phyloP scores from a whole-genome alignment of 768 basidiomycete species.

The Tricholoma sp. region DNA sequence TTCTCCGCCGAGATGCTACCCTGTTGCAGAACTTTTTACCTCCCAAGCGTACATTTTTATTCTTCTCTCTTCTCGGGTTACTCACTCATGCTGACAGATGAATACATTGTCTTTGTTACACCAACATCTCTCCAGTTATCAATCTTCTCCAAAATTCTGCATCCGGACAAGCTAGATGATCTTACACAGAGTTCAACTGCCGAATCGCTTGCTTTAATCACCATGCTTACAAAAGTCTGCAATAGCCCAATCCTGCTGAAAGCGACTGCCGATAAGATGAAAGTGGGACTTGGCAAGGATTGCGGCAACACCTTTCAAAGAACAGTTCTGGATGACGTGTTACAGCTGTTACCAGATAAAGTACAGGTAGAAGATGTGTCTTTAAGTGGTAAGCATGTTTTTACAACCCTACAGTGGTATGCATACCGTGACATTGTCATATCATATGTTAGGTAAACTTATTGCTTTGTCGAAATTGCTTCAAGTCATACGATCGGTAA shows the following conservation, averaged over 20 bases:
- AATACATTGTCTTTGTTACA: slow-evolving; percentile 96
- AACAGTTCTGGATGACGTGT: slow-evolving; percentile 53
- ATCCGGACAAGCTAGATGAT: slow-evolving; percentile 62
- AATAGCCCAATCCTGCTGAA: slow-evolving; percentile 88
- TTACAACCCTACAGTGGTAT: neutral
- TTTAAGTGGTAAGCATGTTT: slow-evolving; percentile 62
- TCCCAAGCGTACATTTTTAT: slow-evolving; percentile 68
- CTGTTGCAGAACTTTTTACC: slow-evolving; percentile 82
- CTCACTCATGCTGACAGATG: slow-evolving; percentile 47
- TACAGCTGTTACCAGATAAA: slow-evolving; percentile 54
- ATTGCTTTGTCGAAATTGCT: slow-evolving; percentile 63
- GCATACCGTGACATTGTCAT: too few relatives aligned
- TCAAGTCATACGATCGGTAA: slow-evolving; percentile 51
- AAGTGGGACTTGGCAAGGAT: slow-evolving; percentile 22
- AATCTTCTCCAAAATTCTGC: slow-evolving; percentile 74
- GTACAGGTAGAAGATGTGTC: slow-evolving; percentile 65
- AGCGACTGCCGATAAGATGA: slow-evolving; percentile 65
- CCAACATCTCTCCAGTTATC: slow-evolving; percentile 80
- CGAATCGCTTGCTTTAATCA: slow-evolving; percentile 76
- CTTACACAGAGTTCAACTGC: slow-evolving; percentile 69
- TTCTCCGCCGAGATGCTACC: slow-evolving; percentile 82
- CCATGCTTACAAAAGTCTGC: slow-evolving; percentile 81
- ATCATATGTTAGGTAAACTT: slow-evolving; percentile 57
- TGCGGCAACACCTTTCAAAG: slow-evolving; percentile 35
- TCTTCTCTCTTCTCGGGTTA: neutral